Percentiles rank a stretch among this genome's conserved stretches.
Conservation (phyloP, 148 eudicot species). For the Spergularia bocconei region DNA sequence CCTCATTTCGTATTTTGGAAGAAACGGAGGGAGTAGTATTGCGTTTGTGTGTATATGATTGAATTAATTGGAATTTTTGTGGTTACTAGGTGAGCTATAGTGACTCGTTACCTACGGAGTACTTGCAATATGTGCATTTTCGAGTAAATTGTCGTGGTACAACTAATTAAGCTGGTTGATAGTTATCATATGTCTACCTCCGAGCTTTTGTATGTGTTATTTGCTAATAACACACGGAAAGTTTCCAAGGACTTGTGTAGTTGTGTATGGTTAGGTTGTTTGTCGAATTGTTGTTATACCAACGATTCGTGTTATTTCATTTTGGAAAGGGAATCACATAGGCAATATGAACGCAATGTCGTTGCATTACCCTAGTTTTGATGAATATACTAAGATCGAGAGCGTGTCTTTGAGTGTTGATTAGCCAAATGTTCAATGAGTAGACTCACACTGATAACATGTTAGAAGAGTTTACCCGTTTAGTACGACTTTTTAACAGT, state of each 20-base stretch:
- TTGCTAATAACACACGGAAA: no score
- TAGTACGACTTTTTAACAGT: slow-evolving; percentile 18
- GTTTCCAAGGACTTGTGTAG: no score
- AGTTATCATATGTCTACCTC: background rate
- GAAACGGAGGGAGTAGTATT: no score
- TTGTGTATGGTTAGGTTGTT: background rate
- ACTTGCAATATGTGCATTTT: background rate
- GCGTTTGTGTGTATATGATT: background rate
- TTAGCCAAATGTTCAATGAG: background rate
- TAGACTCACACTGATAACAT: background rate
- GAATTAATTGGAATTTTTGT: background rate
- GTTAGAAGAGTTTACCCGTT: slow-evolving; percentile 4
- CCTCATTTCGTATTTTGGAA: no score
- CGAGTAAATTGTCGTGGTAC: background rate
- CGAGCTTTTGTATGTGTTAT: background rate
- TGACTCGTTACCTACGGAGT: slow-evolving; percentile 4
- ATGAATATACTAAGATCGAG: no score
- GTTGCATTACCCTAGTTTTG: no score
- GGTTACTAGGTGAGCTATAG: slow-evolving; percentile 1
- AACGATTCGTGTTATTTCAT: background rate
- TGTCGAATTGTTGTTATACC: background rate
- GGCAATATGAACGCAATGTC: background rate
- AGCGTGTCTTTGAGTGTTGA: background rate
- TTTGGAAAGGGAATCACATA: background rate
- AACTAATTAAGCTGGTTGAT: background rate